Base-by-base conservation (phyloP, 2,329 filamentous ascomycete species). In the Xylaria multiplex region DNA sequence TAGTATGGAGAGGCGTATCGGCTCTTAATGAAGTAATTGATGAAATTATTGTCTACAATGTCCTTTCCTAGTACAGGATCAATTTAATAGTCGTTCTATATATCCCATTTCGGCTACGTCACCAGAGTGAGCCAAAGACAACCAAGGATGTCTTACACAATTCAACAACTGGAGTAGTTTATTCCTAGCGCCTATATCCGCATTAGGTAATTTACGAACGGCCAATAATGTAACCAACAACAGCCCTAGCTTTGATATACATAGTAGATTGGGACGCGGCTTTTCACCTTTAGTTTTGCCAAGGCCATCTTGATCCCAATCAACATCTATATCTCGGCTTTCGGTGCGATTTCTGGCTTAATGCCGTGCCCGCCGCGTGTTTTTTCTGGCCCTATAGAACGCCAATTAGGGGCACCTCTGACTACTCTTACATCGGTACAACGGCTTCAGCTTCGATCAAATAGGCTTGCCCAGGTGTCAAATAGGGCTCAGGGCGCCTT, bases 301-400 rank as follows among this genome's bases (percentile, higher is more conserved):
- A 73, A 73, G 72, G 60, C 40, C 60, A 67, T 65, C 55, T 68
- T 64, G 60, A 69, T 71, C 57, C 70, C 68, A 73, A 73, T 70
- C 69, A 70, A 66, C 65, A 54, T 70, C 54, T 68, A 66, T 66
- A 57, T 69, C 45, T 68, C 64, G 49, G 64, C 65, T 24, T 59
- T 62, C 53, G 62, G 65, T 64, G 67, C 64, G 71, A 70, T 73
- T 65, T 69, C 71, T 71, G 70, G 68, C 69, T 73, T 71, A 73
- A 73, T 72, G 70, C 70, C 69, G 69, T 71, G 55, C 56, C 69
- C 68, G 62, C 66, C 69, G 66, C 70, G 59, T 27, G 65, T 52
- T 16, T 35, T 52, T 53, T 60, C 9, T 55, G 46, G 24, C 46
- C 40, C 45, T 48, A 32, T 40, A 3, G 22, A 37, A 40, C 53